Evolutionary conservation across 164 flowering plant species (phyloP).

Genomic region (Echeveria elegans): DNA sequence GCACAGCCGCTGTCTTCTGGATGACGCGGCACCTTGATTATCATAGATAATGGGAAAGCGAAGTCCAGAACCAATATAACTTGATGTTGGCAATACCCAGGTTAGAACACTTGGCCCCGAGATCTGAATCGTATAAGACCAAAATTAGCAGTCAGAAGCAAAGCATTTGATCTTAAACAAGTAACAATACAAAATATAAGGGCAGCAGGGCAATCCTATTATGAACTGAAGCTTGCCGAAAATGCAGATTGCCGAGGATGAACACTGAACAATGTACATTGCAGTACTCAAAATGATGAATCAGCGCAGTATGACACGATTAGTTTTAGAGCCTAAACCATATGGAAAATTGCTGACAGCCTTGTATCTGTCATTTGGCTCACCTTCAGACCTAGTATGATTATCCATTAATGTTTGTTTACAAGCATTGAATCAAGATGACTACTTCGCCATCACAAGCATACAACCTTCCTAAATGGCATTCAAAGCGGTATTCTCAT

Average conservation of each 20-base stretch:
- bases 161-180: not conserved
- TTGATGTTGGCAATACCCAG: slow-evolving; percentile 73
- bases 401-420: not conserved
- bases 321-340: not conserved
- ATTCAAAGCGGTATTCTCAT: not conserved
- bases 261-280: not conserved
- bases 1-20: slow-evolving; percentile 20
- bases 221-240: not conserved
- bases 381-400: not conserved
- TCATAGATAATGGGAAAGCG: slow-evolving; percentile 60
- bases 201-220: not conserved
- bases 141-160: not conserved
- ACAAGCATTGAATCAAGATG: not conserved
- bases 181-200: not conserved
- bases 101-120: slow-evolving; percentile 66
- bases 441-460: not conserved
- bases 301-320: too few relatives aligned
- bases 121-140: slow-evolving; percentile 32
- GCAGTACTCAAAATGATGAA: not conserved
- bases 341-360: not conserved
- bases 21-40: slow-evolving; percentile 13
- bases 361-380: not conserved
- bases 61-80: slow-evolving; percentile 70
- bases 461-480: not conserved
- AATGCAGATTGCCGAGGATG: not conserved